phyloP scores from a whole-genome alignment of 2,329 filamentous ascomycete genomes.

The Fusarium cicatricum region DNA sequence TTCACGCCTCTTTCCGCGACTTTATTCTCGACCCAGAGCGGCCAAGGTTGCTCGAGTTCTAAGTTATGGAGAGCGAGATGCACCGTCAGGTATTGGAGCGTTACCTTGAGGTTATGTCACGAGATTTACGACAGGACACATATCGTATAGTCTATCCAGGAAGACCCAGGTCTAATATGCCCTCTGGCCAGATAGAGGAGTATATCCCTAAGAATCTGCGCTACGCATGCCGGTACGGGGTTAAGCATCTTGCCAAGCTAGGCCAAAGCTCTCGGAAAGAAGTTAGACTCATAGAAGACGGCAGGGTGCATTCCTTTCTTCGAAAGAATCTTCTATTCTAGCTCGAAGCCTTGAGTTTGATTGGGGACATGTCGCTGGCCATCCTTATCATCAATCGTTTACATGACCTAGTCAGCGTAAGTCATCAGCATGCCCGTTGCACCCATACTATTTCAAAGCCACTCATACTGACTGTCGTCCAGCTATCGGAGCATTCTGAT shows the following conservation, averaged over 20 bases:
- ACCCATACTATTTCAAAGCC: too few species aligned
- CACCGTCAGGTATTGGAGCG: neutral
- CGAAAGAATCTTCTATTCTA: neutral
- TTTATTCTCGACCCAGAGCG: constrained; percentile 4
- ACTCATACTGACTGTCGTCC: too few species aligned
- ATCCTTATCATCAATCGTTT: neutral
- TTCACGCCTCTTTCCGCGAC: constrained; percentile 16
- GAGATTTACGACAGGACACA: constrained; percentile 2
- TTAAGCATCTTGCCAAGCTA: neutral
- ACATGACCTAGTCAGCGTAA: neutral
- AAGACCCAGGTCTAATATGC: neutral
- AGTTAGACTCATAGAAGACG: neutral
- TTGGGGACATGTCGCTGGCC: neutral
- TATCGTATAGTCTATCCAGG: neutral
- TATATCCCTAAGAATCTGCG: neutral
- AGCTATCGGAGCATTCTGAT: neutral
- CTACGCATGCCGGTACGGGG: constrained; percentile 14
- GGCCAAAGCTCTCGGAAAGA: neutral
- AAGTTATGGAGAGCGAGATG: neutral
- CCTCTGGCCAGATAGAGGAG: neutral
- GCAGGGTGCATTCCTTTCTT: constrained; percentile 3
- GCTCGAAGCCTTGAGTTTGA: constrained; percentile 10
- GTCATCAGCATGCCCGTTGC: too few species aligned
- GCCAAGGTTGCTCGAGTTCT: neutral
- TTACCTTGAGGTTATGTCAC: constrained; percentile 4